Conservation (phyloP, 208 protist species). For the Trypanosoma conorhini region DNA sequence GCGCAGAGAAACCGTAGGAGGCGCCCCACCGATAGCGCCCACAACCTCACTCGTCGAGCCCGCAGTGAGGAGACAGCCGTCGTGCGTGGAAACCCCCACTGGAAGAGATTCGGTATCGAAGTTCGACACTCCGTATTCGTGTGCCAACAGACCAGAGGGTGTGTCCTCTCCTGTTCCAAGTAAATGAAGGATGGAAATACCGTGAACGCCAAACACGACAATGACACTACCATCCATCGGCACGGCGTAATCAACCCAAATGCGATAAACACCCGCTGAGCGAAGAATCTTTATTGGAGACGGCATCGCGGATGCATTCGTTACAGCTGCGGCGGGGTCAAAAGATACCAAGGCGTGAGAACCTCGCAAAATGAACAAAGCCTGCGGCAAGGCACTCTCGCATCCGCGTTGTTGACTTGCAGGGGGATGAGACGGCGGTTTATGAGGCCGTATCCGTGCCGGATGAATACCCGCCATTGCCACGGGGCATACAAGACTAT, state of each 20-base stretch:
- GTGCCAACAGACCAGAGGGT: not conserved
- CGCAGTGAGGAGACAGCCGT: slow-evolving; percentile 48
- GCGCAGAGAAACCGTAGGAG: slow-evolving; percentile 9
- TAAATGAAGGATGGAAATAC: slow-evolving; percentile 20
- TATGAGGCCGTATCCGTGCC: not conserved
- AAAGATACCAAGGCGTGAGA: slow-evolving; percentile 23
- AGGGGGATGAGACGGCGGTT: not conserved
- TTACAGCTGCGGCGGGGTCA: not conserved
- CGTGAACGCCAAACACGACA: slow-evolving; percentile 13
- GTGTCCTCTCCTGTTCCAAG: not conserved
- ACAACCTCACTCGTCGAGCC: slow-evolving; percentile 20
- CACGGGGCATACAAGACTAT: slow-evolving; percentile 11
- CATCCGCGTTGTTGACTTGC: not conserved
- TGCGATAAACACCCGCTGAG: slow-evolving; percentile 11
- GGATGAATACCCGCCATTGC: slow-evolving; percentile 20
- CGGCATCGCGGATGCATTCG: not conserved
- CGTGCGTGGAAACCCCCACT: slow-evolving; percentile 59
- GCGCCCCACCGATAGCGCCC: not conserved
- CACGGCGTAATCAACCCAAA: slow-evolving; percentile 23
- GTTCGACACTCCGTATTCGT: slow-evolving; percentile 14
- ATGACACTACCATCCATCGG: slow-evolving; percentile 23
- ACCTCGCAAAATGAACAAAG: slow-evolving; percentile 23
- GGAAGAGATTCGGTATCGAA: slow-evolving; percentile 45
- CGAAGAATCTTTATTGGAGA: slow-evolving; percentile 6
- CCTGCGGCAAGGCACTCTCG: slow-evolving; percentile 5